These are phyloP conservation scores for Jamesozyma gamospora DNA, from an alignment of 805 yeast genomes.

Conservation along the genomic window DNA sequence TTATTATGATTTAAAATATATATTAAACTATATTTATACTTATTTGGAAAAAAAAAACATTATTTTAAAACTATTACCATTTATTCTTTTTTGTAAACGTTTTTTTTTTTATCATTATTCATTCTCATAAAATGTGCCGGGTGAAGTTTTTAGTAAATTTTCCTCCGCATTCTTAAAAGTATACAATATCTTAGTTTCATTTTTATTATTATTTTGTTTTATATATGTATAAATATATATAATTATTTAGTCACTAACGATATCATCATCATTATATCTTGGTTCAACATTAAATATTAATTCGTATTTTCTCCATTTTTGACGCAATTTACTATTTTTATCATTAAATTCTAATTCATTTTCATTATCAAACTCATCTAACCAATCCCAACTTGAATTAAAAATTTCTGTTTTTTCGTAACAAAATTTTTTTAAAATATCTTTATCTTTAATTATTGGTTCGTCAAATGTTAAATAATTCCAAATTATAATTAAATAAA, in stretches of 20 bases:
- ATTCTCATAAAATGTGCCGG: too few relatives aligned
- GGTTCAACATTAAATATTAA: constrained; percentile 29
- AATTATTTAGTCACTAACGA: constrained; percentile 23
- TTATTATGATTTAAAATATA: too few relatives aligned
- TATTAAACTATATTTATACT: too few relatives aligned
- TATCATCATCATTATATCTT: constrained; percentile 22
- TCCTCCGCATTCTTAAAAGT: background rate
- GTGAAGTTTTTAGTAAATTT: too few relatives aligned
- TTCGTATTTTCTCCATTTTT: constrained; percentile 30
- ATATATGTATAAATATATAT: too few relatives aligned
- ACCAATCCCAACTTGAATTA: constrained; percentile 29
- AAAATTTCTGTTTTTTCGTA: constrained; percentile 15
- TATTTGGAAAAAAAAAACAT: too few relatives aligned
- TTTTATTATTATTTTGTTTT: too few relatives aligned
- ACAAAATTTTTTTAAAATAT: constrained; percentile 14
- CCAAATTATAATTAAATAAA: constrained; percentile 56
- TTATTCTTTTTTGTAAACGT: too few relatives aligned
- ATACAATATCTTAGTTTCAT: too few relatives aligned
- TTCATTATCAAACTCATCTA: constrained; percentile 32
- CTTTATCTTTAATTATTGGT: constrained; percentile 19
- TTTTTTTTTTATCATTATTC: too few relatives aligned
- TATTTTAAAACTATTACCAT: too few relatives aligned
- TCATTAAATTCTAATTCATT: constrained; percentile 26
- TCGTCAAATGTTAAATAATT: constrained; percentile 39
- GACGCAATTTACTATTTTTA: constrained; percentile 22